A percentile compares a stretch with the other conserved stretches of the same genome.
These are phyloP conservation scores for Narthecium ossifragum DNA, from an alignment of 106 monocot genomes.

Conservation along the genomic window DNA sequence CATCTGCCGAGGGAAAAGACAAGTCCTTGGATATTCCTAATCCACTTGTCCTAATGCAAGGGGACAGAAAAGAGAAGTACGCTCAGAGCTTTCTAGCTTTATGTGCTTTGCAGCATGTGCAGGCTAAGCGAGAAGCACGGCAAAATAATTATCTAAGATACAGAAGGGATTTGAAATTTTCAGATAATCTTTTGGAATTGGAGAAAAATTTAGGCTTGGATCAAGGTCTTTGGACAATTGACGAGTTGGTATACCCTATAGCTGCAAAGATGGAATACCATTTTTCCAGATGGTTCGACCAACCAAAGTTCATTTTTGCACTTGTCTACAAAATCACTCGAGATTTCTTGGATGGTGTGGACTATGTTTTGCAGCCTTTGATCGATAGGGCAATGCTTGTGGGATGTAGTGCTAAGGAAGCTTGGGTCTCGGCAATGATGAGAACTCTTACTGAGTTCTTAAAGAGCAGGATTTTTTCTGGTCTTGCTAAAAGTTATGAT, in stretches of 20 bases:
- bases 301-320: constrained; percentile 71
- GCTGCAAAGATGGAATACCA: constrained; percentile 60
- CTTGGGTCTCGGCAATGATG: constrained; percentile 64
- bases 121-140: constrained; percentile 19
- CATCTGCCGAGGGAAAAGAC: constrained; percentile 15
- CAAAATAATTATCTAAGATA: background rate
- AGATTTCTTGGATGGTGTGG: constrained; percentile 60
- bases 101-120: constrained; percentile 64
- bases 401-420: constrained; percentile 67
- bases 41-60: constrained; percentile 54
- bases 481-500: constrained; percentile 20
- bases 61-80: constrained; percentile 37
- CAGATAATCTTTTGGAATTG: constrained; percentile 7
- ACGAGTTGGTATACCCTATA: constrained; percentile 59
- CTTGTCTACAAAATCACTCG: constrained; percentile 57
- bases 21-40: constrained; percentile 26
- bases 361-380: constrained; percentile 66
- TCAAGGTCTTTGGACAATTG: constrained; percentile 54
- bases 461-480: constrained; percentile 42
- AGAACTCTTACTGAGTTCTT: constrained; percentile 46
- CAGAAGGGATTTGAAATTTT: background rate
- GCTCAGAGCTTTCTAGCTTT: constrained; percentile 50
- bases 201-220: constrained; percentile 9
- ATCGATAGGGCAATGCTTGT: constrained; percentile 60
- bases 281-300: constrained; percentile 57